phyloP scores from a whole-genome alignment of 1,139 yeast genomes.

The Torulaspora globosa region DNA sequence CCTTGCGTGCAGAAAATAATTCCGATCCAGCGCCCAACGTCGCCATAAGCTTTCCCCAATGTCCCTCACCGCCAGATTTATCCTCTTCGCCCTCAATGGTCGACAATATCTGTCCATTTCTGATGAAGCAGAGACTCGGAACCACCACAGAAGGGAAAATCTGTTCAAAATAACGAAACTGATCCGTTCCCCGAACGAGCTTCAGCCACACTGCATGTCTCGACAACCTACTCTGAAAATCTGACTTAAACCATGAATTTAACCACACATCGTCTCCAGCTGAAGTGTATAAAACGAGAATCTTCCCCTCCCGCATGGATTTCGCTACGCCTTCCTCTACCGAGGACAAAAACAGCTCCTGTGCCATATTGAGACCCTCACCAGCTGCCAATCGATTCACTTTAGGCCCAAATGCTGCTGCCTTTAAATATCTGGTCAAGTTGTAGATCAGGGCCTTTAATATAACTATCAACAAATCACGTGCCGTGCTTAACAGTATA shows the following conservation, averaged over 20 bases:
- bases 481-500: neutral
- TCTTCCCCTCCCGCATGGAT: slow-evolving; percentile 22
- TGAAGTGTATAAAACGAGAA: slow-evolving; percentile 27
- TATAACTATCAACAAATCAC: neutral
- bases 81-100: slow-evolving; percentile 39
- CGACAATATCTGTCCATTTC: slow-evolving; percentile 45
- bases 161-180: slow-evolving; percentile 48
- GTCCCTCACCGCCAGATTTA: neutral
- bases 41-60: slow-evolving; percentile 4
- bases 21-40: neutral
- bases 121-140: slow-evolving; percentile 51
- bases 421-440: neutral
- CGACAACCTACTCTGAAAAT: slow-evolving; percentile 13
- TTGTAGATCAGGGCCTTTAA: neutral
- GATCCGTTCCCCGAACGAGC: slow-evolving; percentile 44
- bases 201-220: slow-evolving; percentile 42
- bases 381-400: neutral
- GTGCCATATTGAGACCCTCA: slow-evolving; percentile 26
- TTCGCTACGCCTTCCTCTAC: slow-evolving; percentile 27
- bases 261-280: slow-evolving; percentile 25
- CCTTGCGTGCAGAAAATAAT: neutral
- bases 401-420: neutral
- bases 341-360: slow-evolving; percentile 20
- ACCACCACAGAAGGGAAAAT: slow-evolving; percentile 45
- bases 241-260: slow-evolving; percentile 26